Base-by-base conservation (phyloP, 1,284 basidiomycete species). In the Rhodotorula sp. region DNA sequence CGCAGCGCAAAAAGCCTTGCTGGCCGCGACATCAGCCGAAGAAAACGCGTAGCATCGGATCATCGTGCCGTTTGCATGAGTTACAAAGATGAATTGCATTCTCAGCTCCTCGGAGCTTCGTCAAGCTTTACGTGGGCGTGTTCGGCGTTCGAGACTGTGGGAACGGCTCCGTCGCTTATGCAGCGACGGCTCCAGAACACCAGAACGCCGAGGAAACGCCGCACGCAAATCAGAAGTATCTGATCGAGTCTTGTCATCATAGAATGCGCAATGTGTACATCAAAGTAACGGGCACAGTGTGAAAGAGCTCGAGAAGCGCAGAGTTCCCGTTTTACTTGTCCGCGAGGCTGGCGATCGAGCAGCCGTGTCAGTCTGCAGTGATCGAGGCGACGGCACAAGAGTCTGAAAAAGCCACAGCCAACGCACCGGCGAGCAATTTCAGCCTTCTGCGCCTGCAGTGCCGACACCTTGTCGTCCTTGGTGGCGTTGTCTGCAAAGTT, bases 391-490 rank as follows among this genome's bases (percentile, higher is more conserved):
- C 10, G 51, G 58, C 39, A 49, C 4, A 34, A 34, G 34, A 34
- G 34, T 34, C 34, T 34, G 20, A 23, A 14, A 31, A 21, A 31
- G 58, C 14, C 34, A n/a, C 15, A 61, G 31, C 14, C 48, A 15
- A 39, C 63, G 43, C 26, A 75, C 63, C 80, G 71, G 61, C 77
- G 78, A 58, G 79, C 81, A 20, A 73, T 78, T 54, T 80, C 78
- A 18, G 74, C 79, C 70, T 80, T 78, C 72, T 80, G 77, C 23
- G 77, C 83, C 80, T 88, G 86, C 72, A 93, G 85, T 5, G 88
- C 89, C 1, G 87, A 85, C 20, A 93, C 84, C 80, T 89, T 89
- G 58, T 92, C 91, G 16, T 91, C 91, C 85, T 93, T 92, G 51
- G 85, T 85, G 0, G 92, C 91, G 78, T 94, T 90, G 81, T 92